Conservation (phyloP, 768 basidiomycete genomes). For the Boletus rufocinnamomeus region DNA sequence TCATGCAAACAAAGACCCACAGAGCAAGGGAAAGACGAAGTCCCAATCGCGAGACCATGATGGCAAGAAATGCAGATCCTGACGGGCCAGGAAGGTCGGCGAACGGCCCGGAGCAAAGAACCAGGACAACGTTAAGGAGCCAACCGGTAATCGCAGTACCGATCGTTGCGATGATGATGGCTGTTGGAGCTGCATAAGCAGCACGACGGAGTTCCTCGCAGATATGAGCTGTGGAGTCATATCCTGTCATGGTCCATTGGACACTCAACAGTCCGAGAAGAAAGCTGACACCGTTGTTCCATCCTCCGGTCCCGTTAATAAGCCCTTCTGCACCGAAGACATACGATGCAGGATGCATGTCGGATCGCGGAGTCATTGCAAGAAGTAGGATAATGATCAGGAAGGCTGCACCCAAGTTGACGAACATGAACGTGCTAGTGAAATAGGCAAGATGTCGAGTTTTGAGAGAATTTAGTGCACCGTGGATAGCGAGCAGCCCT, state of each 20-base stretch:
- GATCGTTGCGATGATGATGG: slow-evolving; percentile 47
- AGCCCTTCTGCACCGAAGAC: slow-evolving; percentile 51
- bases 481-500: slow-evolving; percentile 44
- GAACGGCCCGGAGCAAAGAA: no score
- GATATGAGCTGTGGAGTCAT: slow-evolving; percentile 30
- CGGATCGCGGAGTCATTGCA: slow-evolving; percentile 43
- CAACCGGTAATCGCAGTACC: slow-evolving; percentile 56
- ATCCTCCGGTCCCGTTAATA: slow-evolving; percentile 46
- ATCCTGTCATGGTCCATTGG: slow-evolving; percentile 47
- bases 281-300: slow-evolving; percentile 43
- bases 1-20: no score
- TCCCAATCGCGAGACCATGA: no score
- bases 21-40: no score
- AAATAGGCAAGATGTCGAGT: slow-evolving; percentile 37
- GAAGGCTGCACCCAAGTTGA: slow-evolving; percentile 46
- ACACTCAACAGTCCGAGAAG: slow-evolving; percentile 49
- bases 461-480: slow-evolving; percentile 47
- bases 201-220: slow-evolving; percentile 54
- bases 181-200: slow-evolving; percentile 48
- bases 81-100: no score
- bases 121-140: slow-evolving; percentile 69
- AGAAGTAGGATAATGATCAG: slow-evolving; percentile 46
- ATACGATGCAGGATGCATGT: slow-evolving; percentile 60
- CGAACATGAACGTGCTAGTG: slow-evolving; percentile 42
- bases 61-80: no score